Evolutionary conservation across 2,329 filamentous ascomycete species (phyloP).

Genomic region (Exophiala viscosa): DNA sequence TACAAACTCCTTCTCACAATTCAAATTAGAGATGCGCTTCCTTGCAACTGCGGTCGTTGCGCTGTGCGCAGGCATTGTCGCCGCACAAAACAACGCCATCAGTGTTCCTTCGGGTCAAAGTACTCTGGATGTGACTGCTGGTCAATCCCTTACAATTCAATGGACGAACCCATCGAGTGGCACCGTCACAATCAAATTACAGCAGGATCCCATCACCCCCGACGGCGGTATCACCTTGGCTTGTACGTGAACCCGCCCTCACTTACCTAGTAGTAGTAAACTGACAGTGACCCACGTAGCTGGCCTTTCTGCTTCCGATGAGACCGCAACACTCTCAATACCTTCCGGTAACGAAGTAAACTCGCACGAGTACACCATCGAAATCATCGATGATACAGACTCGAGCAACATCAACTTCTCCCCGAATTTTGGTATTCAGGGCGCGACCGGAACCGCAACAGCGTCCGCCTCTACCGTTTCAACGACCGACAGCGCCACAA

Average conservation of each 20-base stretch:
- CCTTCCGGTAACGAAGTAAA: constrained; percentile 40
- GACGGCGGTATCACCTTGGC: constrained; percentile 41
- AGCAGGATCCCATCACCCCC: constrained; percentile 39
- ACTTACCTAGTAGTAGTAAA: background rate
- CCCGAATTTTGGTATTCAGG: constrained; percentile 49
- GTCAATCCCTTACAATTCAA: constrained; percentile 43
- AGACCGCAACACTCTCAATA: constrained; percentile 48
- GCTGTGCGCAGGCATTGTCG: constrained; percentile 43
- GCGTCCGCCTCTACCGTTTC: constrained; percentile 32
- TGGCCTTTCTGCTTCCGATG: constrained; percentile 45
- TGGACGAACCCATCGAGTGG: constrained; percentile 49
- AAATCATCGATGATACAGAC: constrained; percentile 50
- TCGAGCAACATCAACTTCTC: constrained; percentile 49
- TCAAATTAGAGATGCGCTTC: constrained; percentile 43
- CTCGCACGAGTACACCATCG: constrained; percentile 48
- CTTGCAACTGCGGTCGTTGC: constrained; percentile 42
- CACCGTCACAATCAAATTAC: constrained; percentile 51
- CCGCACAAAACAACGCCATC: constrained; percentile 48
- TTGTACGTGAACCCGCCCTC: constrained; percentile 35
- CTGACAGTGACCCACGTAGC: constrained; percentile 33
- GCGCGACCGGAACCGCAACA: constrained; percentile 39
- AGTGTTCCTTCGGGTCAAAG: constrained; percentile 36
- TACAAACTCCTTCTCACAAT: background rate
- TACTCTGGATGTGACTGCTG: constrained; percentile 46
- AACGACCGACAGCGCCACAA: constrained; percentile 27